Percentiles rank a stretch among this genome's conserved stretches.
Evolutionary conservation across 108 stramenopile species (phyloP).

Genomic region (Skeletonema potamos): DNA sequence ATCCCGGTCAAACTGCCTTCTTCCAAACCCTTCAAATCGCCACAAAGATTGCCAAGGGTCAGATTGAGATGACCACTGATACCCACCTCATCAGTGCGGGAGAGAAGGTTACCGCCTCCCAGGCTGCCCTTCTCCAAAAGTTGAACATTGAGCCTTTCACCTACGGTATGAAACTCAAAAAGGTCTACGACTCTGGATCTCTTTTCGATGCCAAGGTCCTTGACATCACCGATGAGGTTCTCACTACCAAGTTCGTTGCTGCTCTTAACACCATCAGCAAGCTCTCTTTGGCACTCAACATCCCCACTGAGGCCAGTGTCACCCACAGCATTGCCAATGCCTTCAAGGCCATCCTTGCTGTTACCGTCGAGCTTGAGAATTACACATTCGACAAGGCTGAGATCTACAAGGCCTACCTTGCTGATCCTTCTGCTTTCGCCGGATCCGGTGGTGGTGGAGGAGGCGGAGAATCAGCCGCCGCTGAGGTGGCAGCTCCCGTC

Average conservation of each 20-base stretch:
- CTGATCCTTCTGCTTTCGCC: constrained; percentile 81
- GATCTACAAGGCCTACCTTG: constrained; percentile 77
- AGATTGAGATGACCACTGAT: constrained; percentile 98
- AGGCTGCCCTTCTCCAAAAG: constrained; percentile 95
- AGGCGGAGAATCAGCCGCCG: constrained; percentile 57
- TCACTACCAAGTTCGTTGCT: constrained; percentile 85
- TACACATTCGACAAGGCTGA: constrained; percentile 95
- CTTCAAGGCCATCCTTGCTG: constrained; percentile 92
- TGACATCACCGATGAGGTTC: constrained; percentile 94
- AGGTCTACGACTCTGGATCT: constrained; percentile 95
- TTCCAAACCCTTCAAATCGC: constrained; percentile 99
- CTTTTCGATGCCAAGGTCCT: constrained; percentile 97
- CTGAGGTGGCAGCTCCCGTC: constrained; percentile 24
- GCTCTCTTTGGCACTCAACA: constrained; percentile 87
- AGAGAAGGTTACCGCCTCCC: constrained; percentile 92
- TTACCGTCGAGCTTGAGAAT: constrained; percentile 86
- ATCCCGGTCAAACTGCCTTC: constrained; percentile 99
- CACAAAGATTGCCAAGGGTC: constrained; percentile 96
- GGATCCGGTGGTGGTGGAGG: constrained; percentile 73
- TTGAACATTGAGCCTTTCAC: constrained; percentile 97
- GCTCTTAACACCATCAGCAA: constrained; percentile 86
- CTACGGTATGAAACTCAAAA: constrained; percentile 90
- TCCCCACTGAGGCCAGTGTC: constrained; percentile 93
- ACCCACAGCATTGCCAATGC: constrained; percentile 98
- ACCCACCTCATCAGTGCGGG: constrained; percentile 90